These are phyloP conservation scores for Fusarium devonianum DNA, from an alignment of 2,329 filamentous ascomycete genomes.

Conservation along the genomic window DNA sequence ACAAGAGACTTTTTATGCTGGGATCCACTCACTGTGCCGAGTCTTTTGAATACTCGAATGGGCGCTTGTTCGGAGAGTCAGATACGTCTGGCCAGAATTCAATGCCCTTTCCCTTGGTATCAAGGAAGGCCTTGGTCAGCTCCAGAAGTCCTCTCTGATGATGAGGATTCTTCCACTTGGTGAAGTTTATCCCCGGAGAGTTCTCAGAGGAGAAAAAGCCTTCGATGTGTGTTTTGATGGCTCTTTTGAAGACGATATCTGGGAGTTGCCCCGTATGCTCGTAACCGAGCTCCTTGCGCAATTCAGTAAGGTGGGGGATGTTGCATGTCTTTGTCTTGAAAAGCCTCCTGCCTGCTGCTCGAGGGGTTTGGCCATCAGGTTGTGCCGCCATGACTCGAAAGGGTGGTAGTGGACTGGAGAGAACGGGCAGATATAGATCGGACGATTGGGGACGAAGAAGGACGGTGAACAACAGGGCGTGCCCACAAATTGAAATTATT, in stretches of 20 bases:
- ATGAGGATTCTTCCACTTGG: slow-evolving; percentile 14
- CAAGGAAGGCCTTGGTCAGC: slow-evolving; percentile 25
- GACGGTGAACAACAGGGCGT: too few species aligned
- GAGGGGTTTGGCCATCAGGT: neutral
- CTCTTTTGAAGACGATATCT: slow-evolving; percentile 32
- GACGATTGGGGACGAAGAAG: neutral
- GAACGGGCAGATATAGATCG: neutral
- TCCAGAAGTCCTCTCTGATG: slow-evolving; percentile 32
- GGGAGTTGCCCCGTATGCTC: slow-evolving; percentile 1
- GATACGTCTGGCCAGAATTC: slow-evolving; percentile 31
- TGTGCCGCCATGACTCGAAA: slow-evolving; percentile 1
- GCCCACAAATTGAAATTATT: too few species aligned
- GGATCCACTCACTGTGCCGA: slow-evolving; percentile 16
- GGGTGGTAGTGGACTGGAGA: neutral
- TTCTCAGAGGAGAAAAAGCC: slow-evolving; percentile 13
- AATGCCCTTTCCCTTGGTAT: slow-evolving; percentile 16
- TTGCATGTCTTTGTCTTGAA: slow-evolving; percentile 12
- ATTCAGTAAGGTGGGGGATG: slow-evolving; percentile 23
- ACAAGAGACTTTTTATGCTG: too few species aligned
- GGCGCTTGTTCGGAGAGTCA: neutral
- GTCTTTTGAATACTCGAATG: slow-evolving; percentile 21
- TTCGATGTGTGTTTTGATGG: slow-evolving; percentile 2
- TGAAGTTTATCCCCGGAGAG: slow-evolving; percentile 4
- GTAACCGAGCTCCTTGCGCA: slow-evolving; percentile 31
- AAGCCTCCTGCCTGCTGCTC: neutral